Conservation (phyloP, 1,284 basidiomycete species). For the Prillingera fragicola region DNA sequence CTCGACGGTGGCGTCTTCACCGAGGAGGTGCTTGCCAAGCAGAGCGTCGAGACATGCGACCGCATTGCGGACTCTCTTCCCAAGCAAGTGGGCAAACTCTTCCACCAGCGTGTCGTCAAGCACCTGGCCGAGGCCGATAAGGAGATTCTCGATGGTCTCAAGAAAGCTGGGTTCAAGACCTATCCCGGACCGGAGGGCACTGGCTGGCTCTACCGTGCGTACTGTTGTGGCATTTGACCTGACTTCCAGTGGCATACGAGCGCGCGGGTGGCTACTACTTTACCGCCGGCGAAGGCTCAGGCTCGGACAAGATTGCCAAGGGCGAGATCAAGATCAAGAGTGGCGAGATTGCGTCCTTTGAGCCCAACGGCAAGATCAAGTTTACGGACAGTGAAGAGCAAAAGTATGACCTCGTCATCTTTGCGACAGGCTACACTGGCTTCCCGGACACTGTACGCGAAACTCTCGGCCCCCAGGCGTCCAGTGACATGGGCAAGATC, state of each 20-base stretch:
- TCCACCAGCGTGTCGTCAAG: constrained; percentile 51
- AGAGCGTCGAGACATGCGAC: constrained; percentile 51
- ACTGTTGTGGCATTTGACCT: background rate
- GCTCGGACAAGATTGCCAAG: constrained; percentile 60
- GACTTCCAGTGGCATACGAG: constrained; percentile 35
- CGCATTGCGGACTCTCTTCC: constrained; percentile 52
- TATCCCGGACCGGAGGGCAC: constrained; percentile 55
- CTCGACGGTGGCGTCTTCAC: constrained; percentile 52
- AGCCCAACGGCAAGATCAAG: constrained; percentile 53
- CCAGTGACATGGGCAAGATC: constrained; percentile 51
- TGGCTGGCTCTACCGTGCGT: constrained; percentile 16
- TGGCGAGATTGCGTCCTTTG: constrained; percentile 53
- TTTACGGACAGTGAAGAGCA: constrained; percentile 64
- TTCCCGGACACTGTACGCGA: constrained; percentile 48
- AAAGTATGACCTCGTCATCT: constrained; percentile 62
- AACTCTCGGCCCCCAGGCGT: constrained; percentile 54
- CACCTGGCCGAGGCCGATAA: constrained; percentile 56
- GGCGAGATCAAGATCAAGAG: constrained; percentile 70
- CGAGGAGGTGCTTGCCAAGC: constrained; percentile 51
- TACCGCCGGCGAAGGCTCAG: constrained; percentile 51
- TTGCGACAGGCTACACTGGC: constrained; percentile 57
- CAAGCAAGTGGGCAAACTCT: constrained; percentile 50
- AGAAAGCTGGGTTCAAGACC: constrained; percentile 58
- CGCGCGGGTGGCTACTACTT: constrained; percentile 51
- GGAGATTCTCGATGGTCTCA: constrained; percentile 56